phyloP scores from a whole-genome alignment of 1,284 basidiomycete genomes.

The Marasmius tenuissimus region DNA sequence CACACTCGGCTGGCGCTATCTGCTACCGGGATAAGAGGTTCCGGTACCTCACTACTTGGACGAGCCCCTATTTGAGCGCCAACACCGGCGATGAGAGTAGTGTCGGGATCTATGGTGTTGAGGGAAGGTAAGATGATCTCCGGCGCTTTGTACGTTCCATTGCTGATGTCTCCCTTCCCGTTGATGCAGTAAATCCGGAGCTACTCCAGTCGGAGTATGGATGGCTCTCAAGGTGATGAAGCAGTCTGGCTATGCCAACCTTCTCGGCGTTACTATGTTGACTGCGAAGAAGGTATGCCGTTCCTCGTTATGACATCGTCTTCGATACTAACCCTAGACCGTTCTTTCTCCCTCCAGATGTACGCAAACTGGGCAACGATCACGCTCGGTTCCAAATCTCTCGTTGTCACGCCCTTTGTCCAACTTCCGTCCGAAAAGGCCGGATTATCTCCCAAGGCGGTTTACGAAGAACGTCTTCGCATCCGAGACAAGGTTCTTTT shows the following conservation, averaged over 20 bases:
- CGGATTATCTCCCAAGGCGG: slow-evolving; percentile 13
- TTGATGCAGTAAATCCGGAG: slow-evolving; percentile 42
- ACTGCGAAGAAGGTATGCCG: slow-evolving; percentile 30
- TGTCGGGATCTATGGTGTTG: slow-evolving; percentile 44
- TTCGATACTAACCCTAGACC: slow-evolving; percentile 5
- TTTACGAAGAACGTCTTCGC: slow-evolving; percentile 33
- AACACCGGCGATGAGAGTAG: slow-evolving; percentile 25
- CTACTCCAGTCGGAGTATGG: slow-evolving; percentile 35
- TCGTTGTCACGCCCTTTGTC: slow-evolving; percentile 39
- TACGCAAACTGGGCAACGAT: slow-evolving; percentile 41
- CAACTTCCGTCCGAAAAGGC: slow-evolving; percentile 31
- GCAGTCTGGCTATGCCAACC: slow-evolving; percentile 33
- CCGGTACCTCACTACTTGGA: slow-evolving; percentile 42
- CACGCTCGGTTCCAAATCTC: slow-evolving; percentile 27
- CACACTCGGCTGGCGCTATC: slow-evolving; percentile 44
- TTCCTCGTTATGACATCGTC: background rate
- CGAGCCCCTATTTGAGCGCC: slow-evolving; percentile 33
- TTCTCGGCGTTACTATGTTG: slow-evolving; percentile 40
- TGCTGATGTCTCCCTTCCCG: no score
- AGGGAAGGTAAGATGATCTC: slow-evolving; percentile 38
- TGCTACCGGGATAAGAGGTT: slow-evolving; percentile 42
- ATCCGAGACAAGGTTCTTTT: slow-evolving; percentile 38
- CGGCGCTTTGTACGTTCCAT: background rate
- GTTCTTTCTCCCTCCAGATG: slow-evolving; percentile 18
- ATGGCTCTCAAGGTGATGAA: slow-evolving; percentile 36